A percentile compares a stretch with the other conserved stretches of the same genome.
Conservation (phyloP, 768 basidiomycete species). For the Amylocystis lapponica region DNA sequence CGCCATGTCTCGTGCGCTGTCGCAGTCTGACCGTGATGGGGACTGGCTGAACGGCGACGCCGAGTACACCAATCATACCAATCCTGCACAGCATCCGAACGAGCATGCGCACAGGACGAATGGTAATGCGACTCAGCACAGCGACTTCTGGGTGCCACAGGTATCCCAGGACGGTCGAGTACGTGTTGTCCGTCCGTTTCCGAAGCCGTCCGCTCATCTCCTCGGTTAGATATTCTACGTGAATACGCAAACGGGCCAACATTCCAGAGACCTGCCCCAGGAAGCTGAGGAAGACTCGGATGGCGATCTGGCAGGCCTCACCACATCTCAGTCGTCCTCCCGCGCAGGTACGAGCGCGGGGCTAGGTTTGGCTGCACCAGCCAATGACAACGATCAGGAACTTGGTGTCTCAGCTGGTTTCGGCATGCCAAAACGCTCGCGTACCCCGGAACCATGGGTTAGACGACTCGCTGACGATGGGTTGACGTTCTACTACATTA, state of each 20-base stretch:
- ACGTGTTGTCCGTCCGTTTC: conserved; percentile 21
- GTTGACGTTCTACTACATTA: conserved; percentile 72
- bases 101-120: conserved; percentile 14
- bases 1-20: conserved; percentile 37
- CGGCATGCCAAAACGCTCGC: conserved; percentile 50
- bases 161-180: conserved; percentile 82
- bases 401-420: conserved; percentile 40
- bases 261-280: conserved; percentile 76
- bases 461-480: conserved; percentile 79
- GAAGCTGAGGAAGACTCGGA: conserved; percentile 68
- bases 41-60: conserved; percentile 52
- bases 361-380: conserved; percentile 39
- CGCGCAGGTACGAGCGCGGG: conserved; percentile 51
- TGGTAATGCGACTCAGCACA: conserved; percentile 35
- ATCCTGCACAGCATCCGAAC: conserved; percentile 14
- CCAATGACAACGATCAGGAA: conserved; percentile 11
- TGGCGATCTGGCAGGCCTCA: conserved; percentile 52
- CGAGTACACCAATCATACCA: conserved; percentile 18
- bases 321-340: conserved; percentile 46
- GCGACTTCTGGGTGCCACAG: conserved; percentile 89
- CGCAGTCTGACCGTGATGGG: conserved; percentile 37
- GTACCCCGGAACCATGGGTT: conserved; percentile 80
- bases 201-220: background rate
- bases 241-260: conserved; percentile 83
- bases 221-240: conserved; percentile 83